These are phyloP conservation scores for Sistotremastrum niveocremeum DNA, from an alignment of 768 basidiomycete genomes.

Conservation along the genomic window DNA sequence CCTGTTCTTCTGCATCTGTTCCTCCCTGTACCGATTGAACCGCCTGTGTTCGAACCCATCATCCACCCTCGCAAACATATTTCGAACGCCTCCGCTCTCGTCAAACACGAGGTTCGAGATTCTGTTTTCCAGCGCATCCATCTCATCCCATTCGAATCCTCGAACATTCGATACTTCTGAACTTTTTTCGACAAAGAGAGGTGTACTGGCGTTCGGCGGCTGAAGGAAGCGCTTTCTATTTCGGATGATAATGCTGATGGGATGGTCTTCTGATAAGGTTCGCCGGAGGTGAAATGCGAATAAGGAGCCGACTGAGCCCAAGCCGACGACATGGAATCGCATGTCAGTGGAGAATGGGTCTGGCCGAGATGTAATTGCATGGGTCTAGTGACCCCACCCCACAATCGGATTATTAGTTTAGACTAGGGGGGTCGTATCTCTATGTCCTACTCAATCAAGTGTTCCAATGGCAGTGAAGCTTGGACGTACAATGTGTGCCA, in stretches of 20 bases:
- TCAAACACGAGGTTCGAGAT: slow-evolving; percentile 5
- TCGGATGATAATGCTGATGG: slow-evolving; percentile 62
- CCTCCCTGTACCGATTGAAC: no score
- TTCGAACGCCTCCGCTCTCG: slow-evolving; percentile 1
- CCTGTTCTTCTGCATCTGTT: no score
- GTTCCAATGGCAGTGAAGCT: no score
- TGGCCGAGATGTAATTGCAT: background rate
- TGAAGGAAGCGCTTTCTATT: slow-evolving; percentile 24
- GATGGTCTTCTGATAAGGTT: slow-evolving; percentile 33
- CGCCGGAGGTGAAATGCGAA: slow-evolving; percentile 68
- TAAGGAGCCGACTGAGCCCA: slow-evolving; percentile 76
- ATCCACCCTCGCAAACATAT: no score
- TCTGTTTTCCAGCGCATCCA: slow-evolving; percentile 3
- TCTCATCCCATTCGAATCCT: slow-evolving; percentile 35
- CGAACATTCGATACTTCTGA: slow-evolving; percentile 12
- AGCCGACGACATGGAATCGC: slow-evolving; percentile 65
- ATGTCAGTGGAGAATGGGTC: slow-evolving; percentile 21
- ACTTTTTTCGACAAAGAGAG: no score
- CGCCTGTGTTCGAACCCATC: no score
- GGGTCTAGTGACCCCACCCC: background rate
- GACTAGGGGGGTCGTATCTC: no score
- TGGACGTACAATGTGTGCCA: no score
- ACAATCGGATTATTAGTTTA: no score
- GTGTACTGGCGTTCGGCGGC: background rate
- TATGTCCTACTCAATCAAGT: no score